A percentile compares a stretch with the other conserved stretches of the same genome.
These are phyloP conservation scores for Trichoderma reesei DNA, from an alignment of 495 filamentous ascomycete genomes.

Conservation along the genomic window DNA sequence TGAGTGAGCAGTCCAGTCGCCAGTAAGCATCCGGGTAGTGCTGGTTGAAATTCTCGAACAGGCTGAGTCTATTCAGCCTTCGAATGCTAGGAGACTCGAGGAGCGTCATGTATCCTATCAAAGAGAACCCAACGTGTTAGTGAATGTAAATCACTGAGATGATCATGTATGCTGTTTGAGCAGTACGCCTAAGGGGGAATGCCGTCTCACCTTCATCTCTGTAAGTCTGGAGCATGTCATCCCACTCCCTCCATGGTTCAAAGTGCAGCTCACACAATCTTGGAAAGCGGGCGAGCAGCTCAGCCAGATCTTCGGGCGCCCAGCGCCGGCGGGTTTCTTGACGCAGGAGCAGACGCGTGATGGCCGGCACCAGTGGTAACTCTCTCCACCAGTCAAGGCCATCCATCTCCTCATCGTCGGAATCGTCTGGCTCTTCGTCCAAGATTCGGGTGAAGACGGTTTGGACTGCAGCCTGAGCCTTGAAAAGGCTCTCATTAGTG, in stretches of 20 bases:
- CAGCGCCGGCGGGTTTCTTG: slow-evolving; percentile 27
- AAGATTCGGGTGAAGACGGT: slow-evolving; percentile 20
- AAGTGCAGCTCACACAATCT: slow-evolving; percentile 25
- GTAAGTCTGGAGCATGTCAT: slow-evolving; percentile 15
- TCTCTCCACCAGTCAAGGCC: slow-evolving; percentile 23
- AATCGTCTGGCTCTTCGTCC: slow-evolving; percentile 14
- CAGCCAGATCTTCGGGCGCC: slow-evolving; percentile 20
- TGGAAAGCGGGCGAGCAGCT: slow-evolving; percentile 25
- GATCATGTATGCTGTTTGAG: slow-evolving; percentile 10
- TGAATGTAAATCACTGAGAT: slow-evolving; percentile 10
- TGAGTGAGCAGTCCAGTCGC: slow-evolving; percentile 14
- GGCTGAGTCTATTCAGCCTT: slow-evolving; percentile 20
- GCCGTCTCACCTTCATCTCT: slow-evolving; percentile 18
- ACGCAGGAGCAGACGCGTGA: slow-evolving; percentile 24
- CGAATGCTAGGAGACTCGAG: slow-evolving; percentile 19
- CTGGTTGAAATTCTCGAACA: slow-evolving; percentile 28
- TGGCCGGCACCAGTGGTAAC: slow-evolving; percentile 23
- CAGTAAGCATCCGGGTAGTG: slow-evolving; percentile 13
- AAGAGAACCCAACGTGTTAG: slow-evolving; percentile 13
- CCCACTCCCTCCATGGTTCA: slow-evolving; percentile 27
- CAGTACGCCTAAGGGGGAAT: not conserved
- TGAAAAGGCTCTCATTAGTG: too few relatives aligned
- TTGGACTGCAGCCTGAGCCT: slow-evolving; percentile 14
- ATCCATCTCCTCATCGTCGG: slow-evolving; percentile 18
- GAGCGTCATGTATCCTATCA: slow-evolving; percentile 17